phyloP scores from a whole-genome alignment of 106 monocot species.

The Alisma plantagoaquatica region DNA sequence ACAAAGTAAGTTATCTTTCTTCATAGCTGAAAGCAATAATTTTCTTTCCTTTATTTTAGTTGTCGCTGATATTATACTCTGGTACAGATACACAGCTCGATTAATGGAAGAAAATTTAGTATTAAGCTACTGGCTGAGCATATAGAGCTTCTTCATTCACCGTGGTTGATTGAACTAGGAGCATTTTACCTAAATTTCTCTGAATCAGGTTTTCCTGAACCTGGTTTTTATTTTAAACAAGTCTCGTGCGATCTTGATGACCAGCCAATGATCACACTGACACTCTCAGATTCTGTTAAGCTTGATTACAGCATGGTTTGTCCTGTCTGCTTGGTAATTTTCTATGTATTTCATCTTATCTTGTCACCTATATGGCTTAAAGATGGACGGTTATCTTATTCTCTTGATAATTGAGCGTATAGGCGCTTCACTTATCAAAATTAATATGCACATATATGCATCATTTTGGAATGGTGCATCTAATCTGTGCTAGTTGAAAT shows the following conservation, averaged over 20 bases:
- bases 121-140: slow-evolving; percentile 40
- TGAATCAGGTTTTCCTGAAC: slow-evolving; percentile 37
- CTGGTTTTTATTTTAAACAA: slow-evolving; percentile 43
- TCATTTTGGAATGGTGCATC: too few species aligned
- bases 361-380: too few species aligned
- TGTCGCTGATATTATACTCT: neutral
- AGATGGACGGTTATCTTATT: too few species aligned
- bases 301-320: slow-evolving; percentile 68
- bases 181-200: slow-evolving; percentile 58
- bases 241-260: slow-evolving; percentile 57
- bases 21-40: neutral
- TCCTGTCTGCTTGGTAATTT: slow-evolving; percentile 78
- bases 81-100: slow-evolving; percentile 65
- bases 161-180: slow-evolving; percentile 75
- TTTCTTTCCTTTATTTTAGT: neutral
- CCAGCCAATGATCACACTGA: slow-evolving; percentile 46
- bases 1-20: slow-evolving; percentile 40
- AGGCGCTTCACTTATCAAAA: too few species aligned
- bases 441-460: too few species aligned
- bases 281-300: slow-evolving; percentile 42
- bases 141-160: slow-evolving; percentile 72
- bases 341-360: neutral
- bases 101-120: slow-evolving; percentile 70
- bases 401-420: too few species aligned
- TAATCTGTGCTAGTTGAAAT: too few species aligned